Percentiles rank a stretch among this genome's conserved stretches.
phyloP scores from a whole-genome alignment of 2,329 filamentous ascomycete species.

The Fusarium sororula region DNA sequence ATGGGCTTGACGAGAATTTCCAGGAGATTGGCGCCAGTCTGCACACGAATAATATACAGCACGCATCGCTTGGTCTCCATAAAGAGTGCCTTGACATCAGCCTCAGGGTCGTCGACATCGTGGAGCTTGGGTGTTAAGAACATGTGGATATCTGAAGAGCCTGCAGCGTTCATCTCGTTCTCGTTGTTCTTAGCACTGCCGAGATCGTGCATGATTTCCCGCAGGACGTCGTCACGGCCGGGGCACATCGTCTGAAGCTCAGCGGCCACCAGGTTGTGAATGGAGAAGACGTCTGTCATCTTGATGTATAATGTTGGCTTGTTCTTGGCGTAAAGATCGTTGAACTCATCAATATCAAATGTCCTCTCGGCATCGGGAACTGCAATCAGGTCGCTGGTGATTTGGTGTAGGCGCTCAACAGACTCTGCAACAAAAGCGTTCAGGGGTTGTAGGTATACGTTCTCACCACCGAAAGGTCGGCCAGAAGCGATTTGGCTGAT shows the following conservation, averaged over 20 bases:
- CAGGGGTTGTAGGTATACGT: slow-evolving; percentile 93
- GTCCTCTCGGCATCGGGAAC: slow-evolving; percentile 88
- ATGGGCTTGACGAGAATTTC: slow-evolving; percentile 95
- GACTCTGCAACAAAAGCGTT: slow-evolving; percentile 92
- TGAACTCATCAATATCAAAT: slow-evolving; percentile 99
- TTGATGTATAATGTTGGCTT: slow-evolving; percentile 99
- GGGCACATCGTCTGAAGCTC: slow-evolving; percentile 83
- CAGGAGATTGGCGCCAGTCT: slow-evolving; percentile 90
- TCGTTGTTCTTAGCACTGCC: slow-evolving; percentile 97
- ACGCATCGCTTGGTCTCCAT: slow-evolving; percentile 99
- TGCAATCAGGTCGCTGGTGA: slow-evolving; percentile 80
- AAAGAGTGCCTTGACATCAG: slow-evolving; percentile 89
- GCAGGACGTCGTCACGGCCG: slow-evolving; percentile 83
- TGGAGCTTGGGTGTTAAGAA: slow-evolving; percentile 90
- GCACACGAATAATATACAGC: slow-evolving; percentile 96
- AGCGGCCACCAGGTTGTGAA: slow-evolving; percentile 85
- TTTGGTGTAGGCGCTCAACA: slow-evolving; percentile 78
- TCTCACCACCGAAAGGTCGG: slow-evolving; percentile 89
- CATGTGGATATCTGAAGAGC: slow-evolving; percentile 88
- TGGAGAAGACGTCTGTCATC: slow-evolving; percentile 95
- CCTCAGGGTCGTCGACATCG: slow-evolving; percentile 91
- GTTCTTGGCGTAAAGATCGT: slow-evolving; percentile 94
- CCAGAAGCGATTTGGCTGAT: slow-evolving; percentile 89
- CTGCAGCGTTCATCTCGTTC: slow-evolving; percentile 87
- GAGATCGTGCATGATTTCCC: slow-evolving; percentile 91